These are phyloP conservation scores for Pseudogymnoascus destructans DNA, from an alignment of 2,329 filamentous ascomycete species.

Conservation along the genomic window DNA sequence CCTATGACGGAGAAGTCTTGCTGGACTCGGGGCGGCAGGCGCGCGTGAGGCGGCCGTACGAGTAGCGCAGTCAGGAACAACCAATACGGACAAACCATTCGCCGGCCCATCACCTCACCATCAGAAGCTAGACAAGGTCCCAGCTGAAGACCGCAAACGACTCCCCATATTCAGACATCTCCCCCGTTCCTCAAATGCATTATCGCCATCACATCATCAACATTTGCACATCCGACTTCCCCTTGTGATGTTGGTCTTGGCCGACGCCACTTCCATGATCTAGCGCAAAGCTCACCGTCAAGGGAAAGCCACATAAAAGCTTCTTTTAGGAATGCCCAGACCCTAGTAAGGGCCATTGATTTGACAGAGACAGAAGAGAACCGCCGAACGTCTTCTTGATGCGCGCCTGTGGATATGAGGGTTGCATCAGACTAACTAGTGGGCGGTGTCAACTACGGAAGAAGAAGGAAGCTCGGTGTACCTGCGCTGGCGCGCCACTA, in stretches of 20 bases:
- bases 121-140: not conserved
- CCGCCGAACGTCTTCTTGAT: not conserved
- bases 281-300: not conserved
- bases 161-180: not conserved
- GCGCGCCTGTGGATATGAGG: not conserved
- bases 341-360: not conserved
- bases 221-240: not conserved
- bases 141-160: not conserved
- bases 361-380: not conserved
- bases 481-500: not conserved
- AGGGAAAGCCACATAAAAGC: not conserved
- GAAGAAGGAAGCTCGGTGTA: slow-evolving; percentile 4
- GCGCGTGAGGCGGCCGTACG: not conserved
- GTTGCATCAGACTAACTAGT: not conserved
- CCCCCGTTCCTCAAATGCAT: not conserved
- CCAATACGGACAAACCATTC: not conserved
- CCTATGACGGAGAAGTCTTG: not conserved
- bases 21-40: not conserved
- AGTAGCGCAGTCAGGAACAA: not conserved
- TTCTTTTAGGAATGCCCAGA: not conserved
- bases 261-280: not conserved
- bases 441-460: not conserved
- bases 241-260: not conserved
- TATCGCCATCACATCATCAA: slow-evolving; percentile 1
- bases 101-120: not conserved